Evolutionary conservation across 2,329 filamentous ascomycete species (phyloP), one percentile per base, ranked within the genome.

Genomic region (Stachybotrys echinatus): DNA sequence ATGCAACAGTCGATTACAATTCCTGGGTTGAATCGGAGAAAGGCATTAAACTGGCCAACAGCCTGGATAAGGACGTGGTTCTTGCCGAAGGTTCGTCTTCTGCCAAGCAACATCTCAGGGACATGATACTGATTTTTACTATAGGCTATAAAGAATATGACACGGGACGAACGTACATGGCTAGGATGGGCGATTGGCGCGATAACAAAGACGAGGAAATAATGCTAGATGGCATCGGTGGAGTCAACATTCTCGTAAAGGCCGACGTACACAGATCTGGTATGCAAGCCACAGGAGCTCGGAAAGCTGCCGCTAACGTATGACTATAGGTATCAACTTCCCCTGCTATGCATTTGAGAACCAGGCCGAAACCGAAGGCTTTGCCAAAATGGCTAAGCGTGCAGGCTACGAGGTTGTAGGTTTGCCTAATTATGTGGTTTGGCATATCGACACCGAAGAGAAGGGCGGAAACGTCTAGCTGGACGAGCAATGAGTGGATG

Each of bases 341-440:
- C 94, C 94, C 8, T 85, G 84, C 65, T 99, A 99, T 64, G 81
- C 94, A 3, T 99, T 99, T 66, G 94, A 99, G 68, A 97, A 99
- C 70, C 94, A 99, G 74, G 94, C 94, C 55, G 94, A 99, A 72
- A 99, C 94, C 5, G 94, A 99, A 73, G 94, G 94, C 6, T 99
- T 99, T 64, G 94, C 94, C 37, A 96, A 95, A 69, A 99, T 99
- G 94, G 94, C 94, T 52, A 96, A 95, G 74, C 81, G 91, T 55
- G 94, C 94, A 18, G 94, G 94, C 42, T 97, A 96, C 67, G 80
- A 89, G 63, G 94, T 99, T 22, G 82, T 90, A 58, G 94, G 94
- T 43, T 76, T 99, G 50, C 94, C 92, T 40, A 99, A 99, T 69
- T 99, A 99, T 67, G 86, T 99, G 47, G 92, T 99, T 52, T 99